Base-by-base conservation (phyloP, 2,329 filamentous ascomycete genomes). In the Fusarium nematophilum region DNA sequence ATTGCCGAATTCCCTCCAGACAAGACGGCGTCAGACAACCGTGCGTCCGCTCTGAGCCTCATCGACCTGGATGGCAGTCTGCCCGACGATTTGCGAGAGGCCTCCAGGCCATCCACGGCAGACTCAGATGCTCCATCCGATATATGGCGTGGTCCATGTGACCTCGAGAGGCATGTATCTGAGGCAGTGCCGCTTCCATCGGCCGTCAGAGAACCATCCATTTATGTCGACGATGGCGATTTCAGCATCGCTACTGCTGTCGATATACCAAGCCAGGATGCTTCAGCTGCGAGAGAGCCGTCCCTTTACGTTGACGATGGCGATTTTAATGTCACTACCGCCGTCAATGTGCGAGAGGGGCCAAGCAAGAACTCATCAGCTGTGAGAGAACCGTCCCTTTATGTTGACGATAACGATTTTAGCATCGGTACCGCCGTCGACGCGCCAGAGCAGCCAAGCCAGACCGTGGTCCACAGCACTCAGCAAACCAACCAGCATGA, bases 71-170 rank as follows among this genome's bases (percentile, higher is more conserved):
- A 85, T 52, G 79, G 83, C 76, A 80, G 79, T 52, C 75, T 84
- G 84, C 27, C 74, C 79, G 0, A 73, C 79, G 30, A 77, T 79
- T 14, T n/a, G 3, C 10, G 9, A 3, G 83, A 86, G 26, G 69
- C 77, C 14, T 78, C 79, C 1, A 77, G 83, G 1, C 84, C 84
- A 0, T 86, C 84, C 2, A 86, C 83, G 0, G 83, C 84, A 10
- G 81, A 85, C 67, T 87, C 85, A 1, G 83, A 86, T 55, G 70
- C 2, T 85, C 82, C 1, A 76, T 86, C n/a, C n/a, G n/a, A n/a
- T n/a, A n/a, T n/a, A n/a, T n/a, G n/a, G n/a, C n/a, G n/a, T n/a
- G n/a, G n/a, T n/a, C n/a, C n/a, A n/a, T n/a, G n/a, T n/a, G n/a
- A n/a, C n/a, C n/a, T n/a, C n/a, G n/a, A n/a, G n/a, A n/a, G n/a